A percentile compares a stretch with the other conserved stretches of the same genome.
These are phyloP conservation scores for Kwoniella botswanensis DNA, from an alignment of 768 basidiomycete genomes.

Conservation along the genomic window DNA sequence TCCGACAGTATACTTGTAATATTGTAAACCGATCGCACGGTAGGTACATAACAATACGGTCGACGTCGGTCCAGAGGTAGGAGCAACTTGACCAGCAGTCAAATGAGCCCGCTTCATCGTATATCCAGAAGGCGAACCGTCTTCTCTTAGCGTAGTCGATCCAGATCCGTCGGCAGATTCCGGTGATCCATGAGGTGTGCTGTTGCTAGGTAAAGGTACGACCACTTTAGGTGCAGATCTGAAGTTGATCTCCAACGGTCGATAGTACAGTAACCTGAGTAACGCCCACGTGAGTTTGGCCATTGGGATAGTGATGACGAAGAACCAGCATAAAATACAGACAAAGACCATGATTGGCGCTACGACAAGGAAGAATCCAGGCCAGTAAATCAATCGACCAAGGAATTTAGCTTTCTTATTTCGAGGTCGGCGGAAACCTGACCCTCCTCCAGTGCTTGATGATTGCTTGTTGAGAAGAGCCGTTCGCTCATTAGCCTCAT, in stretches of 20 bases:
- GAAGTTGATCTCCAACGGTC: conserved; percentile 86
- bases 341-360: conserved; percentile 87
- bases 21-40: conserved; percentile 82
- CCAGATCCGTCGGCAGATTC: conserved; percentile 28
- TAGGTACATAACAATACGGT: conserved; percentile 95
- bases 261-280: conserved; percentile 75
- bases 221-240: conserved; percentile 78
- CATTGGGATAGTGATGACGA: conserved; percentile 96
- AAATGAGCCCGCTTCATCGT: conserved; percentile 75
- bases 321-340: conserved; percentile 90
- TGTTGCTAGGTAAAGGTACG: conserved; percentile 57
- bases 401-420: conserved; percentile 58
- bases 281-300: conserved; percentile 96
- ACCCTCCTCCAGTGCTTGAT: not conserved
- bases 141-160: conserved; percentile 29
- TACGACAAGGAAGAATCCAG: conserved; percentile 73
- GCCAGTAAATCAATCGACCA: conserved; percentile 82
- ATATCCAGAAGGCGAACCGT: conserved; percentile 59
- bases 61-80: conserved; percentile 72
- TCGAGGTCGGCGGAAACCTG: conserved; percentile 46
- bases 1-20: conserved; percentile 98
- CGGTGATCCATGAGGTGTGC: conserved; percentile 32
- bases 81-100: conserved; percentile 85
- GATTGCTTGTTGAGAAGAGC: conserved; percentile 33
- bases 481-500: conserved; percentile 34